Base-by-base conservation (phyloP, 805 yeast species). In the Schwanniomyces vanrijiae region DNA sequence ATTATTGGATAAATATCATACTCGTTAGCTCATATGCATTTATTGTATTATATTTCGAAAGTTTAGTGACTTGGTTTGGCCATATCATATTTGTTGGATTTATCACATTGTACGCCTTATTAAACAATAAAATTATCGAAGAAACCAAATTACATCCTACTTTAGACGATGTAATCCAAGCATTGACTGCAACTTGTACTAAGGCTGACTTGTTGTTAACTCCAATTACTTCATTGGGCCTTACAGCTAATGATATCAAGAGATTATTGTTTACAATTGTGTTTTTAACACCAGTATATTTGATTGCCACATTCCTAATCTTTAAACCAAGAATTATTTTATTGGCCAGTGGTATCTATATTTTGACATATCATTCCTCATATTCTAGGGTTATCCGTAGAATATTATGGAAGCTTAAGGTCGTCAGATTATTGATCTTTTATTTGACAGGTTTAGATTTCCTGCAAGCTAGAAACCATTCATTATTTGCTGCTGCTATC, bases 361-460 rank as follows among this genome's bases (percentile, higher is more conserved):
- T 85, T 4, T 73, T 92, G 47, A 83, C 96, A 1, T 92, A 90
- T 63, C 97, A 94, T 66, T 90, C 97, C 22, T 72, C 88, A 20
- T 89, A 90, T 78, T 83, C 90, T 24, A 75, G 90, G 48, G 90
- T 92, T 8, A 83, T 95, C 0, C 79, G 99, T 58, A 82, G 83
- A 47, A 74, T 92, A 51, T 69, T 91, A 28, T 92, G 98, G 98
- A 83, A 86, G 55, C 83, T 92, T 49, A 78, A 84, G 58, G 58
- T 82, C 5, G 80, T 88, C 4, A 78, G 97, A 54, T 64, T 86
- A 42, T 56, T 86, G 5, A 82, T 87, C 43, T 92, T 90, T 64
- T 89, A 89, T 61, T 67, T 88, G 40, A 91, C 97, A 0, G 97
- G 98, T 2, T 74, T 92, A 43, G 95, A 90, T 69, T 84, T 90